phyloP scores from a whole-genome alignment of 129 eudicot genomes.

The Flaveria robusta region DNA sequence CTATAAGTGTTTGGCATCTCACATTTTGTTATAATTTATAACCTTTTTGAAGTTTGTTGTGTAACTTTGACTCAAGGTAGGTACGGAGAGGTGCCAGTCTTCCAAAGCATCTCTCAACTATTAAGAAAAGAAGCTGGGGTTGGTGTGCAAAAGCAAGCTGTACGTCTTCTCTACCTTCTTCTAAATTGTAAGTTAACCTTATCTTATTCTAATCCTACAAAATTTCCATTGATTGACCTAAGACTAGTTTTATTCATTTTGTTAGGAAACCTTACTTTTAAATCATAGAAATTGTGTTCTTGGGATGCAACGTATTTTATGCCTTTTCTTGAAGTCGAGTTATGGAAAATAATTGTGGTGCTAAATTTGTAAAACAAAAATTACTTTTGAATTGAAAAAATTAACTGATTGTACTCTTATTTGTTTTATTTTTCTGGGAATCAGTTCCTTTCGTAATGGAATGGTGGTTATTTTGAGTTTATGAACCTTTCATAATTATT shows the following conservation, averaged over 20 bases:
- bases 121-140: slow-evolving; percentile 70
- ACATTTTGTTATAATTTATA: slow-evolving; percentile 6
- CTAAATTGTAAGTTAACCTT: slow-evolving; percentile 64
- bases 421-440: neutral
- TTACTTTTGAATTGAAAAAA: neutral
- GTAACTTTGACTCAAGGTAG: slow-evolving; percentile 43
- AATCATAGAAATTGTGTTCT: neutral
- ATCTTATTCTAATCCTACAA: slow-evolving; percentile 8
- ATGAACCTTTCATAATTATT: neutral
- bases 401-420: neutral
- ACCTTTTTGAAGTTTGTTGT: neutral
- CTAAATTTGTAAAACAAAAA: neutral
- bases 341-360: slow-evolving; percentile 8
- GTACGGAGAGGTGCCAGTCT: slow-evolving; percentile 51
- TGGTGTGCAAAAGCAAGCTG: slow-evolving; percentile 62
- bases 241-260: neutral
- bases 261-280: slow-evolving; percentile 5
- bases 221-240: slow-evolving; percentile 9
- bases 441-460: neutral
- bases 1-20: neutral
- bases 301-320: slow-evolving; percentile 9
- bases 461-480: neutral
- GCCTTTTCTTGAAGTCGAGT: neutral
- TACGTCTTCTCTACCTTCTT: slow-evolving; percentile 70
- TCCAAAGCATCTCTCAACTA: slow-evolving; percentile 59